Base-by-base conservation (phyloP, 1,284 basidiomycete species). In the Irpex lacteus region DNA sequence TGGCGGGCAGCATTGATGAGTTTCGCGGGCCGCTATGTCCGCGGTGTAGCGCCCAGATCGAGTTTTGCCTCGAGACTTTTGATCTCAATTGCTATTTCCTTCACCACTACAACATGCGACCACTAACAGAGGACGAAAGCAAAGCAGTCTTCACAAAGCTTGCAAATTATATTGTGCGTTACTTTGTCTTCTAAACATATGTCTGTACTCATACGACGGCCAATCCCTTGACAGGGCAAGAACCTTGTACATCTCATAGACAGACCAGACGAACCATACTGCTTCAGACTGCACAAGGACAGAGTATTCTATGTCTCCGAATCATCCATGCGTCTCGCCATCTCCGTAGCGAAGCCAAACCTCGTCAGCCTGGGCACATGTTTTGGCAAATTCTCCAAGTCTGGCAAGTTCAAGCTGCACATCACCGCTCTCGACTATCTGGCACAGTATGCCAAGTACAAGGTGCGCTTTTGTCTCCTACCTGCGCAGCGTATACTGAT, bases 321-420 rank as follows among this genome's bases (percentile, higher is more conserved):
- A 70, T 88, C 91, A 0, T 92, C 94, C 15, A 97, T 99, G 89
- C 92, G 94, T 65, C 85, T 98, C 38, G 92, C 91, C 50, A 95
- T 95, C 64, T 98, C 95, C 1, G 88, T 99, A 59, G 94, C 96
- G 19, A 87, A 96, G 52, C 92, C 93, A 18, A 98, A 96, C 74
- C 89, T 99, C 68, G 85, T 98, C 76, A 94, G 92, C 62, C 82
- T 99, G 18, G 98, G 98, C 32, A 98, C 95, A 67, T 99, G 97
- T 79, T 92, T 99, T 67, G 98, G 98, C 71, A 98, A 98, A 77
- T 99, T 99, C 79, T 93, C 89, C 73, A 99, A 98, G 83, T 90
- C 90, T 60, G 96, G 96, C 65, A 99, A 98, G 78, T 99, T 99
- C 85, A 96, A 96, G 81, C 82, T 99, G 66, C 96, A 98, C 72